Evolutionary conservation across 148 eudicot species (phyloP).

Genomic region (Chenopodium berlandieri): DNA sequence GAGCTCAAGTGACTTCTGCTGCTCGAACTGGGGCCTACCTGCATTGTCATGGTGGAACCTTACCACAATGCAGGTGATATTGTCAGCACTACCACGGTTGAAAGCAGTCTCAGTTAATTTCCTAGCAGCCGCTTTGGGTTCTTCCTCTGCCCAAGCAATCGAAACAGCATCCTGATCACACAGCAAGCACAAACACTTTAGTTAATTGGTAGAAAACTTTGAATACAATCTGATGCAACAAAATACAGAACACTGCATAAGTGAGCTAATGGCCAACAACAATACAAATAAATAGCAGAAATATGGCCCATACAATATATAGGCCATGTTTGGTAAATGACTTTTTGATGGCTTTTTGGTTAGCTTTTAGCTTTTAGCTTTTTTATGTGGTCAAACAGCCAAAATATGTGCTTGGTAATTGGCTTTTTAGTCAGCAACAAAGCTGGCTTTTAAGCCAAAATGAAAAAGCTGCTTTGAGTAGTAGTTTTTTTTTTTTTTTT

Average conservation of each 20-base stretch:
- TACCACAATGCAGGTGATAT: constrained; percentile 92
- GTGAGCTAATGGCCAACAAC: constrained; percentile 1
- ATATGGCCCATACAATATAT: not conserved
- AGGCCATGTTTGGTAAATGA: too few species aligned
- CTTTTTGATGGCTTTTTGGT: too few species aligned
- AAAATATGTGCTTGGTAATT: too few species aligned
- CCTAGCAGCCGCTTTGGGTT: constrained; percentile 81
- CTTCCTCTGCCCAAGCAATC: constrained; percentile 73
- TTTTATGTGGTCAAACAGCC: too few species aligned
- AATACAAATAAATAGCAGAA: not conserved
- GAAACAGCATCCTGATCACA: constrained; percentile 77
- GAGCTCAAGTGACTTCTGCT: constrained; percentile 14
- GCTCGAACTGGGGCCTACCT: constrained; percentile 12
- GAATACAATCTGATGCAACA: not conserved
- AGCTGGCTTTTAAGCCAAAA: too few species aligned
- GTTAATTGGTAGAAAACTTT: not conserved
- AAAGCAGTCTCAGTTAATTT: constrained; percentile 91
- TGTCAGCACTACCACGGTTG: constrained; percentile 87
- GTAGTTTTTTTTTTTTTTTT: too few species aligned
- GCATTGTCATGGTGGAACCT: constrained; percentile 54
- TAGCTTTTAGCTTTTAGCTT: too few species aligned
- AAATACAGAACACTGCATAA: not conserved
- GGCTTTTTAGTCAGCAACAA: too few species aligned
- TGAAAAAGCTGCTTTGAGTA: too few species aligned
- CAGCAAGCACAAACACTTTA: not conserved